Conservation (phyloP, 371 early-diverging fungal species). For the Mortierella sp. region DNA sequence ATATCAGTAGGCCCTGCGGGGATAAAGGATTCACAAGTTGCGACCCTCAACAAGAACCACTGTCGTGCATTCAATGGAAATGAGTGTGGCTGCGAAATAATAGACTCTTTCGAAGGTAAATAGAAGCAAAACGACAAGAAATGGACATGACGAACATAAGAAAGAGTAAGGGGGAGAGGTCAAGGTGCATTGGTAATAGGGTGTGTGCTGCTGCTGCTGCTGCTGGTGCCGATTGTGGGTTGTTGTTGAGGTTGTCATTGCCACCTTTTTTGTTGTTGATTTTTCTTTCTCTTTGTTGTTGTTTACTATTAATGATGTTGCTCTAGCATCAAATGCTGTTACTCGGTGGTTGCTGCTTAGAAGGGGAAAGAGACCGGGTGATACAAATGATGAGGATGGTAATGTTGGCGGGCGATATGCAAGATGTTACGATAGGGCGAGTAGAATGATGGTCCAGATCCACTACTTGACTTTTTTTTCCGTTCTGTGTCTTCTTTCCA, state of each 20-base stretch:
- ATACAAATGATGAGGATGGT: background rate
- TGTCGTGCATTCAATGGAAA: background rate
- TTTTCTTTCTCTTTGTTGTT: background rate
- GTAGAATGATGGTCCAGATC: background rate
- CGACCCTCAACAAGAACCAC: no score
- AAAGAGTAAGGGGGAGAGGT: background rate
- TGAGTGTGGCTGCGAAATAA: background rate
- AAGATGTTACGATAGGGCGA: background rate
- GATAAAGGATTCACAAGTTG: background rate
- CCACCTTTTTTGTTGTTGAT: background rate
- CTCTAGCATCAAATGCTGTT: background rate
- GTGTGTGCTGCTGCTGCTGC: constrained; percentile 17
- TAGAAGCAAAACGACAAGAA: background rate
- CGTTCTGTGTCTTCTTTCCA: background rate
- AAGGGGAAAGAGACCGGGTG: background rate
- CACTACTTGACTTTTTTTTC: background rate
- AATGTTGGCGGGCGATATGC: background rate
- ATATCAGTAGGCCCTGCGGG: background rate
- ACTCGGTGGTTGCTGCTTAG: background rate
- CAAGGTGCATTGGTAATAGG: background rate
- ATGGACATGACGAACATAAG: background rate
- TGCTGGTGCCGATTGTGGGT: background rate
- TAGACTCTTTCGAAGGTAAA: background rate
- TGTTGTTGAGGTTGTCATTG: background rate
- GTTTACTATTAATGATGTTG: background rate